A percentile compares a stretch with the other conserved stretches of the same genome.
These are phyloP conservation scores for Xenoacremonium recifei DNA, from an alignment of 2,329 filamentous ascomycete genomes.

Conservation along the genomic window DNA sequence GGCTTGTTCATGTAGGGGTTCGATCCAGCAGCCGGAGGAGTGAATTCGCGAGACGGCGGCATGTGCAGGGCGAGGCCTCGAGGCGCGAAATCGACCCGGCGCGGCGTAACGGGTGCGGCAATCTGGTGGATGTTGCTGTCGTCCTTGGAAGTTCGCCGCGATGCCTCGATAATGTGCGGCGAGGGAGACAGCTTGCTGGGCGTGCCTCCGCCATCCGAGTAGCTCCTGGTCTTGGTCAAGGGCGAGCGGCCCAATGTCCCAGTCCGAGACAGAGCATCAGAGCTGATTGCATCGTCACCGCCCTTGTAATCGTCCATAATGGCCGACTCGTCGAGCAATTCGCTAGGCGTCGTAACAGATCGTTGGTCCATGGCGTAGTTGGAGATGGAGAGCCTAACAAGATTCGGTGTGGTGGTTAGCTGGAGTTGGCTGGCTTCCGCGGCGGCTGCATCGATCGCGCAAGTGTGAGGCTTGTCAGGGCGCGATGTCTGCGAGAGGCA, in stretches of 20 bases:
- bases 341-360: conserved; percentile 12
- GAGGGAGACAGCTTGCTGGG: conserved; percentile 58
- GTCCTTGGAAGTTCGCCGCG: conserved; percentile 61
- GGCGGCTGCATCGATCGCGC: conserved; percentile 18
- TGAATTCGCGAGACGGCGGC: conserved; percentile 34
- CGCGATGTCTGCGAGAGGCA: conserved; percentile 1
- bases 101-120: conserved; percentile 65
- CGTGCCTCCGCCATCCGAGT: conserved; percentile 62
- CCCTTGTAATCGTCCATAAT: conserved; percentile 30
- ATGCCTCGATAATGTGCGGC: conserved; percentile 54
- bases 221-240: conserved; percentile 56
- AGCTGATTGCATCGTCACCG: conserved; percentile 13
- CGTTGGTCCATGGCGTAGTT: conserved; percentile 19
- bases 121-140: conserved; percentile 55
- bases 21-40: conserved; percentile 32
- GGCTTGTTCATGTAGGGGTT: conserved; percentile 49
- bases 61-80: conserved; percentile 54
- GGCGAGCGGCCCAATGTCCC: conserved; percentile 37
- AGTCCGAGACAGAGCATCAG: conserved; percentile 7
- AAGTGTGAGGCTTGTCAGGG: conserved; percentile 13
- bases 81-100: conserved; percentile 60
- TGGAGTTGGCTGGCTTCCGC: too few species aligned
- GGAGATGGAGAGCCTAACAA: too few species aligned
- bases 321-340: conserved; percentile 30
- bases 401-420: too few species aligned